Evolutionary conservation across 2,329 filamentous ascomycete species (phyloP).

Genomic region (Penicillium concentricum): DNA sequence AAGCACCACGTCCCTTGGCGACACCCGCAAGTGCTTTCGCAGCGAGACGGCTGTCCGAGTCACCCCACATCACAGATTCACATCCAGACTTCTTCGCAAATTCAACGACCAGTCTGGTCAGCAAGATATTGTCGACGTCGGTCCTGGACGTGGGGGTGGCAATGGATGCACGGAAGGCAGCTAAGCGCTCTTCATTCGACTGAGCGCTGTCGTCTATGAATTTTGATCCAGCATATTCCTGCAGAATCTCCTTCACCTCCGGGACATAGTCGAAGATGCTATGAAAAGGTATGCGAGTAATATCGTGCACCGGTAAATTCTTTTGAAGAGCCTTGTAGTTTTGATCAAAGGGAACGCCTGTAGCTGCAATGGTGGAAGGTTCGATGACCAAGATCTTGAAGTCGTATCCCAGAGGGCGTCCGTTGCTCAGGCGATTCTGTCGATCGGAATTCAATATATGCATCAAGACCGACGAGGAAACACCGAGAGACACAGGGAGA

Average conservation of each 20-base stretch:
- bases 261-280: conserved; percentile 53
- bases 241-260: conserved; percentile 33
- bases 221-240: conserved; percentile 27
- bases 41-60: conserved; percentile 84
- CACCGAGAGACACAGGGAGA: conserved; percentile 77
- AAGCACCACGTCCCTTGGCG: conserved; percentile 84
- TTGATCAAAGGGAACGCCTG: conserved; percentile 22
- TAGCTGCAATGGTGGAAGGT: conserved; percentile 31
- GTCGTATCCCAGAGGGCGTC: conserved; percentile 61
- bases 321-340: conserved; percentile 51
- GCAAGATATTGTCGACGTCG: conserved; percentile 70
- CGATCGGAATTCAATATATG: conserved; percentile 68
- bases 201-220: conserved; percentile 29
- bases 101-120: conserved; percentile 68
- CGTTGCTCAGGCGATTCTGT: conserved; percentile 55
- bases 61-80: conserved; percentile 74
- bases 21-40: conserved; percentile 83
- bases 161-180: conserved; percentile 58
- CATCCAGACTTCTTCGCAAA: conserved; percentile 61
- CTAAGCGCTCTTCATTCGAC: conserved; percentile 50
- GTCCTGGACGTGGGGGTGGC: conserved; percentile 71
- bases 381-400: conserved; percentile 51
- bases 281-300: conserved; percentile 64
- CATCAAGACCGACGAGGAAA: conserved; percentile 75
- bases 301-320: conserved; percentile 65